Conservation (phyloP, 257 asterid species). For the Solanum clarkiae region DNA sequence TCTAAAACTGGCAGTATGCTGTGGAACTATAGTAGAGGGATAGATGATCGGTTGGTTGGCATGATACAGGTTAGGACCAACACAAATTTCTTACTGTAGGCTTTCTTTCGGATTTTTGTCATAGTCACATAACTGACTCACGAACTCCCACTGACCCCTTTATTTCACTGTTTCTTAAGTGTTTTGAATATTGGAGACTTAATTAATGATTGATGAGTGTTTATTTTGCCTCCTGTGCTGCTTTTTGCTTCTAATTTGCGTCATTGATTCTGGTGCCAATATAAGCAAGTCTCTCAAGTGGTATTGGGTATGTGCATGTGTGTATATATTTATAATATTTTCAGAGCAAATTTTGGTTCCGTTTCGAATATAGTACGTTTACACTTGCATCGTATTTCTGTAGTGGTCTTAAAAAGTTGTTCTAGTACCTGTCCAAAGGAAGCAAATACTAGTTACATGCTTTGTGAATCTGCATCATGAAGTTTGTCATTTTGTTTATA, state of each 20-base stretch:
- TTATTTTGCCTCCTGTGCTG: neutral
- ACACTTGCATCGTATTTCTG: neutral
- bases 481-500: neutral
- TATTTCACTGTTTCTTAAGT: neutral
- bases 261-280: neutral
- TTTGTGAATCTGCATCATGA: neutral
- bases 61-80: constrained; percentile 31
- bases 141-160: neutral
- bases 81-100: neutral
- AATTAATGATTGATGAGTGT: neutral
- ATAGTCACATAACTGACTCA: neutral
- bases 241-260: neutral
- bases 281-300: neutral
- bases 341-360: neutral
- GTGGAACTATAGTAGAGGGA: constrained; percentile 87
- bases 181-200: neutral
- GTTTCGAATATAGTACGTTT: neutral
- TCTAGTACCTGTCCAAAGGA: neutral
- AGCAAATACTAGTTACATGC: neutral
- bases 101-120: neutral
- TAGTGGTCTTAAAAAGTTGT: neutral
- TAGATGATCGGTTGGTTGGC: constrained; percentile 73
- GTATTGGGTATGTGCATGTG: neutral
- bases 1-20: constrained; percentile 84
- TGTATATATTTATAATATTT: neutral